Evolutionary conservation across 2,329 filamentous ascomycete species (phyloP).

Genomic region (Nothomitra cinnamomea): DNA sequence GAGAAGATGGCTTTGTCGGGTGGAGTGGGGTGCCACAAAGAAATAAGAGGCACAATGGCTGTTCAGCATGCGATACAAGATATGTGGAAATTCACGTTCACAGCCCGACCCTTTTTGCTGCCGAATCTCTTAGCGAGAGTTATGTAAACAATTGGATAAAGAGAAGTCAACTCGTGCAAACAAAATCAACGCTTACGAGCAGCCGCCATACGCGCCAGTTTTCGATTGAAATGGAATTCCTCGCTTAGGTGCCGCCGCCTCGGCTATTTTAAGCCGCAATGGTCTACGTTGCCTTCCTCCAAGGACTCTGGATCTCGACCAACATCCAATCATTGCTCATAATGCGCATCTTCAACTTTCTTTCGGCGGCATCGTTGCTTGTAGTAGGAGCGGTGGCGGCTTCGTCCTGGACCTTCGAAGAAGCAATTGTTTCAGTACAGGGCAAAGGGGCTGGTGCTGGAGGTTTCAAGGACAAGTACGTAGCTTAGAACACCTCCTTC

Average conservation of each 20-base stretch:
- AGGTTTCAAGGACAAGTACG: constrained; percentile 48
- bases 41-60: not conserved
- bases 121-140: not conserved
- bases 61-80: not conserved
- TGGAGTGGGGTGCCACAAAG: no score
- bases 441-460: constrained; percentile 38
- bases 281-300: constrained; percentile 2
- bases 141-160: not conserved
- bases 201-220: not conserved
- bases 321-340: not conserved
- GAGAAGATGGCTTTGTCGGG: not conserved
- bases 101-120: not conserved
- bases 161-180: not conserved
- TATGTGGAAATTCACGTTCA: not conserved
- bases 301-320: not conserved
- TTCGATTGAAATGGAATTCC: not conserved
- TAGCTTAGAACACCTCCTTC: constrained; percentile 5
- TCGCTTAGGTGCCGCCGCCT: not conserved
- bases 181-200: not conserved
- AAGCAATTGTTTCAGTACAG: constrained; percentile 49
- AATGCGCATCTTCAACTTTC: not conserved
- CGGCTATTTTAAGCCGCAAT: constrained; percentile 1
- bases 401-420: constrained; percentile 54
- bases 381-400: constrained; percentile 14
- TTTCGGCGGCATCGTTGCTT: not conserved